Base-by-base conservation (phyloP, 495 filamentous ascomycete genomes). In the Hypoxylon intermedium region DNA sequence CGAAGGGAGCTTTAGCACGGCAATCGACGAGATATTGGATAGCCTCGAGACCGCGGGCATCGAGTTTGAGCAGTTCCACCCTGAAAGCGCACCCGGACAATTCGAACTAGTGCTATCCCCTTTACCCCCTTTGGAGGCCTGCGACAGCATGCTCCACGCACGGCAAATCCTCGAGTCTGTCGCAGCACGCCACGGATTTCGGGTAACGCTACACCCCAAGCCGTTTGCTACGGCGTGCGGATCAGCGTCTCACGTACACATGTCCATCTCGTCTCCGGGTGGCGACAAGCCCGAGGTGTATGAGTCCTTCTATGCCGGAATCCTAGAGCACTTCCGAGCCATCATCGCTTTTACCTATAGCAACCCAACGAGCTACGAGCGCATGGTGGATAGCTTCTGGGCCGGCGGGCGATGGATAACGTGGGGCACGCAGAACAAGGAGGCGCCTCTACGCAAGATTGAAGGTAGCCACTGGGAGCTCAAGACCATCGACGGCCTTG, bases 91-190 rank as follows among this genome's bases (percentile, higher is more conserved):
- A 0, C 78, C 82, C 0, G 90, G 90, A 6, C 92, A 96, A 63
- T 96, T 87, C 69, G 92, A 96, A 68, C 89, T 96, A 59, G 78
- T 92, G 12, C 84, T 93, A 0, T 80, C 85, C 0, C 85, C 89
- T 0, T 74, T 78, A 0, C 69, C 82, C 0, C 88, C 92, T 0
- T 70, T 94, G 2, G 71, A 78, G 3, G 90, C 91, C 0, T 83
- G 91, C 37, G 92, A 95, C 73, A 81, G 81, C 0, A 79, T 96
- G 4, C 72, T 92, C 9, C 85, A 89, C 62, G 83, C 91, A 1
- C 84, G 90, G 1, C 84, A 91, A 60, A 83, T 87, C 38, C 83
- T 96, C 64, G 72, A 73, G 6, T 73, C 76, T 6, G 75, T 87
- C 2, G 85, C 87, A 9, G 79, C 82, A 6, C 74, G 78, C 3